Conservation (phyloP, 129 eudicot species). For the Lactuca saligna region DNA sequence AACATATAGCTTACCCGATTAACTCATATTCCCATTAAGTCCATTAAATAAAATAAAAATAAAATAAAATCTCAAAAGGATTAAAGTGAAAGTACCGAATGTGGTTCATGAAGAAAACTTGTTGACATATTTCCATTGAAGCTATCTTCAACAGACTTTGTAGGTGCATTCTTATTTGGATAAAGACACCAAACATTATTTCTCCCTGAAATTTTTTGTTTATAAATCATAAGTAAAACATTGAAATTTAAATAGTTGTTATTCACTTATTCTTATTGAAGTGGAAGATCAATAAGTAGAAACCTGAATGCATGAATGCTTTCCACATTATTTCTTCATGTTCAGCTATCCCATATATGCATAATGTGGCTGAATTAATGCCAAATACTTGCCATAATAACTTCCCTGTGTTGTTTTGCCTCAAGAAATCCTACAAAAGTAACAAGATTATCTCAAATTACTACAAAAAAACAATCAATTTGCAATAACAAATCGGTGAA, state of each 20-base stretch:
- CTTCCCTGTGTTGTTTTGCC: constrained; percentile 98
- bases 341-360: constrained; percentile 79
- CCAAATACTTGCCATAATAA: constrained; percentile 97
- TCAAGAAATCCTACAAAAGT: constrained; percentile 68
- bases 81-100: constrained; percentile 38
- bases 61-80: background rate
- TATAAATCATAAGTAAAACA: no score
- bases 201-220: constrained; percentile 51
- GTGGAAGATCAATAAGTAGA: background rate
- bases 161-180: constrained; percentile 65
- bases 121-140: constrained; percentile 35
- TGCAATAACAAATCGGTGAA: constrained; percentile 4
- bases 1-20: no score
- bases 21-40: background rate
- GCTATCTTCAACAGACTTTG: constrained; percentile 64
- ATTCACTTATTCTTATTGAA: no score
- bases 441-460: background rate
- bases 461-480: background rate
- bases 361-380: constrained; percentile 68
- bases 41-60: background rate
- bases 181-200: constrained; percentile 89
- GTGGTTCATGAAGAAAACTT: constrained; percentile 23
- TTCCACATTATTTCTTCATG: constrained; percentile 97
- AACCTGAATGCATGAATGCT: constrained; percentile 65
- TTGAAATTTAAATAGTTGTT: no score